These are phyloP conservation scores for Paraglomus occultum DNA, from an alignment of 192 early-diverging fungal species.

Conservation along the genomic window DNA sequence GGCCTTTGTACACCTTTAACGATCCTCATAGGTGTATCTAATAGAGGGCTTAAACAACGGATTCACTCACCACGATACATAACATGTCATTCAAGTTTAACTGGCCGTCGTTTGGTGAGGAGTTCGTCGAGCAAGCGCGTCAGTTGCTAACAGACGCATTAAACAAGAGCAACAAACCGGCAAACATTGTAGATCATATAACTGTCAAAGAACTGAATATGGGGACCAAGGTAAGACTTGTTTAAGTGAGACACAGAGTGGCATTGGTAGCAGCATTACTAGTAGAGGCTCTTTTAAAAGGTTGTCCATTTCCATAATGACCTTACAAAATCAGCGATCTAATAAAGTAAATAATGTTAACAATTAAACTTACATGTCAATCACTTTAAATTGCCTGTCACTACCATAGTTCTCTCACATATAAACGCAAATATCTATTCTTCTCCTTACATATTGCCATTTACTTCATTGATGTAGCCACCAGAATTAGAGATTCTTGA, in stretches of 20 bases:
- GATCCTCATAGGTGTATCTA: too few species aligned
- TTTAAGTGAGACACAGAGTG: too few species aligned
- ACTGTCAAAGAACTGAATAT: constrained; percentile 90
- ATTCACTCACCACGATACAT: constrained; percentile 5
- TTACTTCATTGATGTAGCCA: constrained; percentile 48
- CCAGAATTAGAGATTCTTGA: constrained; percentile 98
- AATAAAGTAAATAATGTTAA: too few species aligned
- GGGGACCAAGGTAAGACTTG: constrained; percentile 71
- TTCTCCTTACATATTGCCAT: constrained; percentile 1
- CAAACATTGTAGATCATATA: constrained; percentile 91
- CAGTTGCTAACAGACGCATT: constrained; percentile 85
- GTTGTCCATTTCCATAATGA: neutral
- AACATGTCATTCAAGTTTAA: constrained; percentile 94
- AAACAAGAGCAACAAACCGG: constrained; percentile 91
- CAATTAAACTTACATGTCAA: too few species aligned
- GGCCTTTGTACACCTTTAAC: too few species aligned
- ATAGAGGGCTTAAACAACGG: too few species aligned
- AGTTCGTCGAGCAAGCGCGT: constrained; percentile 86
- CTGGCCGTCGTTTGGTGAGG: constrained; percentile 87
- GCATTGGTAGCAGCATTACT: too few species aligned
- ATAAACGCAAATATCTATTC: neutral
- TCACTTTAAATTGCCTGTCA: too few species aligned
- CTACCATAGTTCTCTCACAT: neutral
- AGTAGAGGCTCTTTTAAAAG: neutral
- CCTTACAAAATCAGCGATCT: too few species aligned